Conservation (phyloP, 2,329 filamentous ascomycete genomes). For the Metarhizium sp. region DNA sequence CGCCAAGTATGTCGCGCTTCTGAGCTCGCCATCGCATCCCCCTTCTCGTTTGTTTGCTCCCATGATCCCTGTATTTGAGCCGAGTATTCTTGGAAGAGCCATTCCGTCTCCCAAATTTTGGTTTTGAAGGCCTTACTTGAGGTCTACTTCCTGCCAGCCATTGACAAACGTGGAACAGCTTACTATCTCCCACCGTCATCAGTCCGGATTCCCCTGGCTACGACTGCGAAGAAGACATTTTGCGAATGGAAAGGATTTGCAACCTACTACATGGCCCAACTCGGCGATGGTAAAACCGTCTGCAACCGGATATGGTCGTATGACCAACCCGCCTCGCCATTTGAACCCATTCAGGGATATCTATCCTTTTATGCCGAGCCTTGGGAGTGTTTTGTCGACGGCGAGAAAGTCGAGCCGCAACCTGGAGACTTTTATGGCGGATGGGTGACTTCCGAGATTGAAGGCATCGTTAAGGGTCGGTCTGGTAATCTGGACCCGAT, state of each 20-base stretch:
- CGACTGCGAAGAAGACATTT: constrained; percentile 34
- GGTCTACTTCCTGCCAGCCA: neutral
- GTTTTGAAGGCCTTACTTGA: neutral
- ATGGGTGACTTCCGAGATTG: constrained; percentile 53
- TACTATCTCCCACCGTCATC: constrained; percentile 49
- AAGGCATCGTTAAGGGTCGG: constrained; percentile 37
- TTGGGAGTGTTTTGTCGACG: constrained; percentile 54
- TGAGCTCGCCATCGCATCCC: neutral
- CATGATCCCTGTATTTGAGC: too few relatives aligned
- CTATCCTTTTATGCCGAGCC: constrained; percentile 52
- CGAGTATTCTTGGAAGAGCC: too few relatives aligned
- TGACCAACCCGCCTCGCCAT: constrained; percentile 40
- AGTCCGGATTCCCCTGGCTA: constrained; percentile 35
- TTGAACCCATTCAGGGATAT: constrained; percentile 43
- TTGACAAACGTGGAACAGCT: constrained; percentile 23
- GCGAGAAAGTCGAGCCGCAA: constrained; percentile 48
- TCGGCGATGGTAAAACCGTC: constrained; percentile 31
- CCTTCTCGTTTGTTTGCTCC: neutral
- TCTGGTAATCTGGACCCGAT: constrained; percentile 30
- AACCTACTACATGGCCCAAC: constrained; percentile 44
- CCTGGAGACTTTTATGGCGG: constrained; percentile 56
- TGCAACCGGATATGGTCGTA: constrained; percentile 51
- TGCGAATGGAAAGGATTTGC: constrained; percentile 55
- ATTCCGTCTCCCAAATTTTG: too few relatives aligned
- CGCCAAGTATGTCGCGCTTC: constrained; percentile 37